Percentiles rank a stretch among this genome's conserved stretches.
Evolutionary conservation across 2,329 filamentous ascomycete genomes (phyloP).

Genomic region (Verticillium tricorpus): DNA sequence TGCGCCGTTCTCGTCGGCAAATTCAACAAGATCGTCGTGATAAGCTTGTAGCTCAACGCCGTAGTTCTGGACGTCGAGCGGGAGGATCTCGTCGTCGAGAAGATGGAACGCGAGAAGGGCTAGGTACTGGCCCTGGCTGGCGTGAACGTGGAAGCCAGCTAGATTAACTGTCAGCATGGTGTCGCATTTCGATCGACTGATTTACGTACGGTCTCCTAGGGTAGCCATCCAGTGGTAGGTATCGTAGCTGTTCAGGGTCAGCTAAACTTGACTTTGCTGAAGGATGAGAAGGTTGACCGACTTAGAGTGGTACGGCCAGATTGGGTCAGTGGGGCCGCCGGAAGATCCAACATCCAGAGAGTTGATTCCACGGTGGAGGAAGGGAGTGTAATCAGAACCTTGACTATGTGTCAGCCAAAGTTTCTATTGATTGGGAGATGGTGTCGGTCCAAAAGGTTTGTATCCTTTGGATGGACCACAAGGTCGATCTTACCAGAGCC

Average conservation of each 20-base stretch:
- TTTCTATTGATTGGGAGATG: neutral
- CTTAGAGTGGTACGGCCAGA: slow-evolving; percentile 70
- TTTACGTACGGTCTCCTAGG: slow-evolving; percentile 57
- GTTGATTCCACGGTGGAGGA: slow-evolving; percentile 50
- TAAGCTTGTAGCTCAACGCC: slow-evolving; percentile 32
- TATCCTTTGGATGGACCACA: no score
- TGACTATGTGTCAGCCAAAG: neutral
- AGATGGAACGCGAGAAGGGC: slow-evolving; percentile 33
- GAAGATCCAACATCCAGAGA: slow-evolving; percentile 52
- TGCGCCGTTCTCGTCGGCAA: slow-evolving; percentile 23
- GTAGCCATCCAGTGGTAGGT: slow-evolving; percentile 79
- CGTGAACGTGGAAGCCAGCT: slow-evolving; percentile 53
- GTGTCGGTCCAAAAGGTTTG: no score
- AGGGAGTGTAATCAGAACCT: slow-evolving; percentile 64
- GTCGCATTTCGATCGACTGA: neutral
- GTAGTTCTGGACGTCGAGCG: slow-evolving; percentile 36
- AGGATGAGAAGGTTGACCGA: neutral
- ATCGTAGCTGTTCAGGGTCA: slow-evolving; percentile 60
- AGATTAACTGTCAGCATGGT: neutral
- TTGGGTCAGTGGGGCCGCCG: slow-evolving; percentile 37
- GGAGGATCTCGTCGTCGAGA: slow-evolving; percentile 30
- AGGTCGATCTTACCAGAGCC: slow-evolving; percentile 35
- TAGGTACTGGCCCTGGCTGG: slow-evolving; percentile 47
- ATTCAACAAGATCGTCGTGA: slow-evolving; percentile 29
- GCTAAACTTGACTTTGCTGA: no score